These are phyloP conservation scores for Cenchrus fungigraminus DNA, from an alignment of 176 grass and related monocot species.

Conservation along the genomic window DNA sequence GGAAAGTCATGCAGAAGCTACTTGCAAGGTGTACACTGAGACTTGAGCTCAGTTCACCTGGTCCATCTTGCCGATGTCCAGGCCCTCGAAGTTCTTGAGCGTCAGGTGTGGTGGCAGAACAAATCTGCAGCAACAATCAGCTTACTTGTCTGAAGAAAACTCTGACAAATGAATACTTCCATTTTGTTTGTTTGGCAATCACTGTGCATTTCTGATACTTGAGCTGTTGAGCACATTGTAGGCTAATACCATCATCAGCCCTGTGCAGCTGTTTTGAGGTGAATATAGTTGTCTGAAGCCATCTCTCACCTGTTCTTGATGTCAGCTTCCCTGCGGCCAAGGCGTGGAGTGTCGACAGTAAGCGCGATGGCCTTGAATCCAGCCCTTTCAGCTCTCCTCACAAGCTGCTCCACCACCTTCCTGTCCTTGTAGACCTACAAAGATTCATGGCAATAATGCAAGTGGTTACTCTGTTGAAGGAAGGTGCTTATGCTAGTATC, in stretches of 20 bases:
- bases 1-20: background rate
- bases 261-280: background rate
- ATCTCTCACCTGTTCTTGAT: conserved; percentile 86
- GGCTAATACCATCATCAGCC: background rate
- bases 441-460: background rate
- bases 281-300: no score
- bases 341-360: conserved; percentile 89
- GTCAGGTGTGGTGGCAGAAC: conserved; percentile 83
- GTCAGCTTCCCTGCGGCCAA: conserved; percentile 96
- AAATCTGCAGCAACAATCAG: conserved; percentile 62
- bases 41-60: conserved; percentile 54
- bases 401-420: conserved; percentile 92
- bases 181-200: background rate
- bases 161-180: background rate
- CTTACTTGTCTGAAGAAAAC: background rate
- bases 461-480: background rate
- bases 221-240: background rate
- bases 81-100: conserved; percentile 92
- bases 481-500: background rate
- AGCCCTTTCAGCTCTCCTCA: conserved; percentile 88
- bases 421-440: conserved; percentile 90
- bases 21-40: conserved; percentile 19
- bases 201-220: background rate
- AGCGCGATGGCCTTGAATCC: conserved; percentile 99
- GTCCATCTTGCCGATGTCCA: conserved; percentile 97